These are phyloP conservation scores for Gymnopus androsaceus DNA, from an alignment of 1,284 basidiomycete species.

Conservation along the genomic window DNA sequence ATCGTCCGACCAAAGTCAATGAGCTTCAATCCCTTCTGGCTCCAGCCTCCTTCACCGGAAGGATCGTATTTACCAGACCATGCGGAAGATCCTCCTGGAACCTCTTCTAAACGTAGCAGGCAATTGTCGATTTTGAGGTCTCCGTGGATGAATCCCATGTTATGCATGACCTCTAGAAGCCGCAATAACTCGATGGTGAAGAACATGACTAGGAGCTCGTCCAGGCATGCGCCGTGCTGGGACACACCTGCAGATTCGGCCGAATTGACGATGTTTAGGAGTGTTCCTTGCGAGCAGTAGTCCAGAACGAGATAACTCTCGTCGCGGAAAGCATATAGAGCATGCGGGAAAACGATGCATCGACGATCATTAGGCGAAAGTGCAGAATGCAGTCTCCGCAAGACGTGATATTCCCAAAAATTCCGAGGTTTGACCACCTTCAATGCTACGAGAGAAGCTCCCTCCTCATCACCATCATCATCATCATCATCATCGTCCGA, in stretches of 20 bases:
- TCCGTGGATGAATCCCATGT: constrained; percentile 87
- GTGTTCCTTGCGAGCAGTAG: constrained; percentile 87
- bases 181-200: constrained; percentile 91
- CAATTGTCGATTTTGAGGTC: constrained; percentile 99
- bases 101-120: constrained; percentile 85
- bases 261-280: constrained; percentile 92
- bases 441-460: constrained; percentile 73
- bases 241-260: constrained; percentile 69
- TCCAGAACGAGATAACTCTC: constrained; percentile 92
- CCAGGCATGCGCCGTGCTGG: constrained; percentile 81
- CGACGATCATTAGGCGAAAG: constrained; percentile 57
- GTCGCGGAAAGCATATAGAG: constrained; percentile 82
- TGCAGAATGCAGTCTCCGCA: constrained; percentile 74
- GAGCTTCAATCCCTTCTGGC: constrained; percentile 83
- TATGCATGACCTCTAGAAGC: constrained; percentile 82
- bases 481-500: constrained; percentile 55
- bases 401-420: constrained; percentile 91
- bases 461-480: constrained; percentile 60
- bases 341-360: constrained; percentile 75
- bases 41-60: constrained; percentile 83
- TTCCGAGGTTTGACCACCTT: constrained; percentile 92
- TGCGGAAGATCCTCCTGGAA: constrained; percentile 65
- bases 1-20: constrained; percentile 97
- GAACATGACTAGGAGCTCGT: constrained; percentile 94
- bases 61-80: constrained; percentile 81